Percentiles rank a stretch among this genome's conserved stretches.
phyloP scores from a whole-genome alignment of 768 basidiomycete genomes.

The Artomyces pyxidatus region DNA sequence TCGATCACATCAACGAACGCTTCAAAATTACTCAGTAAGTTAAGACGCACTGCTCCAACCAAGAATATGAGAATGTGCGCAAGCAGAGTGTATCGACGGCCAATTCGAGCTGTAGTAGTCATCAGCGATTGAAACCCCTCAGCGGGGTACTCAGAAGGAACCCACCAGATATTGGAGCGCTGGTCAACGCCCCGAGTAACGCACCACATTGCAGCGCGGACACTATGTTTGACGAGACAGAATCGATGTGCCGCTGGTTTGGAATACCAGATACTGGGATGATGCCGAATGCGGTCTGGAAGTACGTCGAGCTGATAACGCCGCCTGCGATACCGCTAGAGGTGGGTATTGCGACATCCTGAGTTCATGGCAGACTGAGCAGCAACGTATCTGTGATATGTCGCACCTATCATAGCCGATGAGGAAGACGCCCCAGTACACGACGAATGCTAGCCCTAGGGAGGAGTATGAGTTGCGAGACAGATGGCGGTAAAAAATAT shows the following conservation, averaged over 20 bases:
- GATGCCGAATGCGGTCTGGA: constrained; percentile 56
- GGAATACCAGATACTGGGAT: constrained; percentile 33
- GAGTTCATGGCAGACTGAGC: too few species aligned
- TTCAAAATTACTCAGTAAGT: background rate
- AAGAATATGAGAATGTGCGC: constrained; percentile 54
- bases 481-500: background rate
- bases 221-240: constrained; percentile 75
- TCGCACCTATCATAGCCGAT: constrained; percentile 76
- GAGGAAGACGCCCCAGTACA: constrained; percentile 76
- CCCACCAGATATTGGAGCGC: constrained; percentile 61
- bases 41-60: constrained; percentile 57
- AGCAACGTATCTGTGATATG: too few species aligned
- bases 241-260: constrained; percentile 33
- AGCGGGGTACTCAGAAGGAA: too few species aligned
- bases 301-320: constrained; percentile 56
- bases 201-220: constrained; percentile 83
- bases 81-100: constrained; percentile 57
- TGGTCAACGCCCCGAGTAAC: constrained; percentile 78
- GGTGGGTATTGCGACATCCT: too few species aligned
- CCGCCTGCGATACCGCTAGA: constrained; percentile 58
- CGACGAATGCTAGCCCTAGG: constrained; percentile 63
- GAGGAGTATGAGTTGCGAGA: background rate
- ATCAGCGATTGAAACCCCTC: too few species aligned
- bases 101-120: constrained; percentile 64
- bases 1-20: background rate